A percentile compares a stretch with the other conserved stretches of the same genome.
Conservation (phyloP, 805 yeast genomes). For the Lipomyces sp. region DNA sequence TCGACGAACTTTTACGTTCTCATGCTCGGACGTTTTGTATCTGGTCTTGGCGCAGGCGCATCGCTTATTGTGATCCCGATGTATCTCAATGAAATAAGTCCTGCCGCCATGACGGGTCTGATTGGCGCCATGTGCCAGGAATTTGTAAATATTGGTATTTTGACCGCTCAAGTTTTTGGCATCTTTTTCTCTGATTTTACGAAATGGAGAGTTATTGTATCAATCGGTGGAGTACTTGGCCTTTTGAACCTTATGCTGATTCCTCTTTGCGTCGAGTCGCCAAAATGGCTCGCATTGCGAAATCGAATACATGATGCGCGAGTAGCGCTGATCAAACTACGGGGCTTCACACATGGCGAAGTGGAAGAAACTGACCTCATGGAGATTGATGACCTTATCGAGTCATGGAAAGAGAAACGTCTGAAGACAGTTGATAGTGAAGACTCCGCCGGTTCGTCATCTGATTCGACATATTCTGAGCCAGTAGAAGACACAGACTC, state of each 20-base stretch:
- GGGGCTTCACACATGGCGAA: slow-evolving; percentile 43
- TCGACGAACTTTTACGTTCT: slow-evolving; percentile 54
- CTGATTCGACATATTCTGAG: slow-evolving; percentile 31
- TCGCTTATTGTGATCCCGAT: slow-evolving; percentile 86
- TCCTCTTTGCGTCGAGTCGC: slow-evolving; percentile 67
- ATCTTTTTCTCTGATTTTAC: slow-evolving; percentile 64
- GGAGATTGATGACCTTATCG: slow-evolving; percentile 31
- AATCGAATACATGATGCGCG: slow-evolving; percentile 54
- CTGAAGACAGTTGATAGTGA: slow-evolving; percentile 3
- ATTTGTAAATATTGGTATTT: slow-evolving; percentile 81
- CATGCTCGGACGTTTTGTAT: slow-evolving; percentile 69
- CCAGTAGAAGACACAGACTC: slow-evolving; percentile 15
- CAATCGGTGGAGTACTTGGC: slow-evolving; percentile 64
- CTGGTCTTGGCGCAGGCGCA: slow-evolving; percentile 87
- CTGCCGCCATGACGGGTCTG: slow-evolving; percentile 67
- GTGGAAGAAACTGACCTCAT: slow-evolving; percentile 22
- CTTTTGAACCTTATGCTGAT: slow-evolving; percentile 52
- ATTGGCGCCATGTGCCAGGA: slow-evolving; percentile 92
- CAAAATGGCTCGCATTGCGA: slow-evolving; percentile 72
- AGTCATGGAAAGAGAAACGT: slow-evolving; percentile 31
- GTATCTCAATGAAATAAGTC: slow-evolving; percentile 79
- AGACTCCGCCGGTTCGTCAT: slow-evolving; percentile 11
- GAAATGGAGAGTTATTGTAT: slow-evolving; percentile 74
- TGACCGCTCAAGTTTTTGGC: slow-evolving; percentile 77
- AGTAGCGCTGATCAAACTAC: slow-evolving; percentile 46